These are phyloP conservation scores for Penicillium sp. DNA, from an alignment of 2,329 filamentous ascomycete species.

Conservation along the genomic window DNA sequence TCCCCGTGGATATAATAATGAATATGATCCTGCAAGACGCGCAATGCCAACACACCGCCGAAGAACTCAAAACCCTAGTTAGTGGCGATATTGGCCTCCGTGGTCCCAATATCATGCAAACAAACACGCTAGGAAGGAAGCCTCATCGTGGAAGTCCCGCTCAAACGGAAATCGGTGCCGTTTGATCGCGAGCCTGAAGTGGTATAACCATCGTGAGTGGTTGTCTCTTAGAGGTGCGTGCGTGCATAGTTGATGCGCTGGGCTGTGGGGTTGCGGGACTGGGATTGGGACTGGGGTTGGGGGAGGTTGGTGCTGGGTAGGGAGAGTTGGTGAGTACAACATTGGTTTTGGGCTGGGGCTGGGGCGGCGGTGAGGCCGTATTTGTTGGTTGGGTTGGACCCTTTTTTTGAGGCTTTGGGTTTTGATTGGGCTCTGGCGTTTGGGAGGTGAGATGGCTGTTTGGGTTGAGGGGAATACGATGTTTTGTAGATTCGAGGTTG, in stretches of 20 bases:
- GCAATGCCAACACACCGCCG: conserved; percentile 61
- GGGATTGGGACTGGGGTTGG: conserved; percentile 25
- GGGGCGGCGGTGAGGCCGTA: conserved; percentile 41
- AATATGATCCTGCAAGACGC: conserved; percentile 48
- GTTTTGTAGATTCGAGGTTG: background rate
- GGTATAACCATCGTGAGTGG: conserved; percentile 69
- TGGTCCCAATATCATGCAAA: conserved; percentile 76
- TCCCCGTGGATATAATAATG: background rate
- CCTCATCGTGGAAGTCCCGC: conserved; percentile 50
- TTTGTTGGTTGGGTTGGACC: conserved; percentile 18
- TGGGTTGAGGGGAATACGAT: background rate
- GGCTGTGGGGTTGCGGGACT: conserved; percentile 29
- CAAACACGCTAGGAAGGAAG: conserved; percentile 63
- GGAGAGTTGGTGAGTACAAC: conserved; percentile 19
- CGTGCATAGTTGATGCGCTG: conserved; percentile 40
- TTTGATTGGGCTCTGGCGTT: background rate
- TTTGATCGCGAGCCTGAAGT: conserved; percentile 55
- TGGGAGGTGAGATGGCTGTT: background rate
- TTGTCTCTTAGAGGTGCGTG: conserved; percentile 49
- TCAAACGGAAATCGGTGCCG: conserved; percentile 36
- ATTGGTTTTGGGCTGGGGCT: conserved; percentile 25
- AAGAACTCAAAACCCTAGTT: conserved; percentile 71
- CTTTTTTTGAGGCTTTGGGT: background rate
- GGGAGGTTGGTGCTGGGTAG: conserved; percentile 8
- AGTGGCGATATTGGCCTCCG: conserved; percentile 54